Percentiles rank a stretch among this genome's conserved stretches.
Conservation (phyloP, 73 alveolate genomes). For the Paramecium caudatum region DNA sequence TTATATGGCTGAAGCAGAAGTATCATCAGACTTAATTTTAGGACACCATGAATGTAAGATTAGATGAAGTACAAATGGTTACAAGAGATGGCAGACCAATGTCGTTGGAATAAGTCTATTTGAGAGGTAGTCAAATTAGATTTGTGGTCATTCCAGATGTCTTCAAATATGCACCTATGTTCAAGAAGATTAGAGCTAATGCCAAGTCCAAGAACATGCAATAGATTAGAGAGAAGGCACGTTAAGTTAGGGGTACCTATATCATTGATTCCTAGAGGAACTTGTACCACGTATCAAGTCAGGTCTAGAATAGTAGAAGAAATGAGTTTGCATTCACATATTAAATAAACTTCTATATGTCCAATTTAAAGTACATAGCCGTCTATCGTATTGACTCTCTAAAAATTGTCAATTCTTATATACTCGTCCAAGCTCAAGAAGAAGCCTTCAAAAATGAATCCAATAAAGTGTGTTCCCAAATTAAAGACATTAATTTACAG, state of each 20-base stretch:
- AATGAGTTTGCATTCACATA: neutral
- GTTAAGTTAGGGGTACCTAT: slow-evolving; percentile 75
- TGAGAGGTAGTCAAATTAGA: slow-evolving; percentile 98
- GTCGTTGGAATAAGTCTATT: slow-evolving; percentile 90
- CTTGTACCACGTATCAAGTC: slow-evolving; percentile 53
- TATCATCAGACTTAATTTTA: neutral
- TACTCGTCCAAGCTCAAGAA: neutral
- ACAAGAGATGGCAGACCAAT: slow-evolving; percentile 93
- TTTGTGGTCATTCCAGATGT: slow-evolving; percentile 97
- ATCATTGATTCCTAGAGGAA: slow-evolving; percentile 16
- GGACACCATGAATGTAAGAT: slow-evolving; percentile 98
- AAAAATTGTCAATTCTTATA: neutral
- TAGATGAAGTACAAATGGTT: slow-evolving; percentile 96
- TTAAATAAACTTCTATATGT: neutral
- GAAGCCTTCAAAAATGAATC: slow-evolving; percentile 62
- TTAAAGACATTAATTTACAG: slow-evolving; percentile 39
- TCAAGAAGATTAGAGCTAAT: slow-evolving; percentile 94
- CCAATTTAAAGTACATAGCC: slow-evolving; percentile 44
- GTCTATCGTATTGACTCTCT: neutral
- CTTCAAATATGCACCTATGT: slow-evolving; percentile 98
- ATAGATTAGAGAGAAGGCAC: slow-evolving; percentile 79
- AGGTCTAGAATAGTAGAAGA: slow-evolving; percentile 58
- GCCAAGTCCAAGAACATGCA: slow-evolving; percentile 88
- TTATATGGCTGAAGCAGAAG: slow-evolving; percentile 97
- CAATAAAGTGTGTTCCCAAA: slow-evolving; percentile 54